Evolutionary conservation across 176 grass and related monocot genomes (phyloP).

Genomic region (Avena eriantha): DNA sequence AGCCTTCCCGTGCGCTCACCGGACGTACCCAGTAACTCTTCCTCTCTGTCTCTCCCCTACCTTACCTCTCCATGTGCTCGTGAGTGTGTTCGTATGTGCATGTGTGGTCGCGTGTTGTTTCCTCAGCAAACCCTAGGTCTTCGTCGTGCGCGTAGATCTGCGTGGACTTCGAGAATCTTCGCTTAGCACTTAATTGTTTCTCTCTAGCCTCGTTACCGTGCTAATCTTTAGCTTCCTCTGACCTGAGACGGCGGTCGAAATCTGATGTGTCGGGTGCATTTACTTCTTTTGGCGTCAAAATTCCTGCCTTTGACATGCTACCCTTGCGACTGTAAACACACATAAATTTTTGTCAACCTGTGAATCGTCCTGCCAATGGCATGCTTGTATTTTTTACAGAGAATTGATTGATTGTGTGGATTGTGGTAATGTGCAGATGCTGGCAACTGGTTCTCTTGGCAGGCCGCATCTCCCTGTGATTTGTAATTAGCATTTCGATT

Average conservation of each 20-base stretch:
- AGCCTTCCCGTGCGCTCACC: background rate
- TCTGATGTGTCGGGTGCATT: background rate
- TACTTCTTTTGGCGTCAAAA: background rate
- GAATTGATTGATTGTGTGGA: background rate
- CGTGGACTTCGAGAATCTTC: background rate
- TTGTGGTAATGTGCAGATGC: background rate
- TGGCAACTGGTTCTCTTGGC: background rate
- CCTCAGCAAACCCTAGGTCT: slow-evolving; percentile 28
- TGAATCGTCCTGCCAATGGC: background rate
- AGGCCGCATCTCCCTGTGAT: background rate
- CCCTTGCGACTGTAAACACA: background rate
- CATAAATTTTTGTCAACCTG: background rate
- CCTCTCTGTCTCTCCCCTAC: background rate
- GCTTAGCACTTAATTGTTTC: background rate
- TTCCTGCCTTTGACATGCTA: background rate
- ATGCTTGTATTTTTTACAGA: background rate
- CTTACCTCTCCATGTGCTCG: background rate
- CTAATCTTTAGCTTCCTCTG: background rate
- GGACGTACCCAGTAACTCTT: slow-evolving; percentile 6
- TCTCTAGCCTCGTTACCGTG: background rate
- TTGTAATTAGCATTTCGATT: background rate
- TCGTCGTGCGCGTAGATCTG: background rate
- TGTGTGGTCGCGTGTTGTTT: background rate
- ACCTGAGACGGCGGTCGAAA: background rate
- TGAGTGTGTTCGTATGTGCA: background rate